Conservation (phyloP, 768 basidiomycete genomes). For the Lentinula sp. region DNA sequence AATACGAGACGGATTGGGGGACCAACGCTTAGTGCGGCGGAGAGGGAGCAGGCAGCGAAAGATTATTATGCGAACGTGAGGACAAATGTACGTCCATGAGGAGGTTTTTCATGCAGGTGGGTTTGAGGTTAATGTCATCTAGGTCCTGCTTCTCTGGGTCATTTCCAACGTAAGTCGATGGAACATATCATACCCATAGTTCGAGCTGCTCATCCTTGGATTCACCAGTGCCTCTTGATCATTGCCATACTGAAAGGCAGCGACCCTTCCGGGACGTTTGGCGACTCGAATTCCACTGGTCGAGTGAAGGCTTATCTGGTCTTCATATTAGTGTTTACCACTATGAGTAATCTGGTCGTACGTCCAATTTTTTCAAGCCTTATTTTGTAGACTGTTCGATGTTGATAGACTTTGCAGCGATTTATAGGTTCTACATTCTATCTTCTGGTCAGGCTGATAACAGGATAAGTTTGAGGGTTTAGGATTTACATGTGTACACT, state of each 20-base stretch:
- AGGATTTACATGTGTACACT: not conserved
- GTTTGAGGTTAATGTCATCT: not conserved
- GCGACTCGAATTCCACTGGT: slow-evolving; percentile 34
- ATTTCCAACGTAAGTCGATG: slow-evolving; percentile 62
- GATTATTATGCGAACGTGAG: slow-evolving; percentile 87
- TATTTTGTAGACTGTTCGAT: not conserved
- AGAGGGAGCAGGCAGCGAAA: slow-evolving; percentile 68
- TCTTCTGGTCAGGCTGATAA: slow-evolving; percentile 43
- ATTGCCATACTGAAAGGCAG: slow-evolving; percentile 64
- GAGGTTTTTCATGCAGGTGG: not conserved
- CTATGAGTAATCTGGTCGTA: slow-evolving; percentile 65
- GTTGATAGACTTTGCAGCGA: slow-evolving; percentile 28
- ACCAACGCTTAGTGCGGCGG: slow-evolving; percentile 40
- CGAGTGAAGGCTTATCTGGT: slow-evolving; percentile 71
- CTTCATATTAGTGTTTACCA: slow-evolving; percentile 78
- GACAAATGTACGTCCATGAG: slow-evolving; percentile 52
- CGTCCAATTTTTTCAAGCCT: slow-evolving; percentile 8
- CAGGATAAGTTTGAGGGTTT: slow-evolving; percentile 27
- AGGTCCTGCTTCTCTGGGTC: slow-evolving; percentile 77
- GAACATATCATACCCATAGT: not conserved
- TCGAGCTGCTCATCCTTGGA: not conserved
- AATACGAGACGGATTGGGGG: slow-evolving; percentile 13
- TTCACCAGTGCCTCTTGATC: slow-evolving; percentile 56
- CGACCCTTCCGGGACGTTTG: slow-evolving; percentile 53
- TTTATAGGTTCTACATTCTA: slow-evolving; percentile 56